These are phyloP conservation scores for Myxozyma melibiosi DNA, from an alignment of 805 yeast species.

Conservation along the genomic window DNA sequence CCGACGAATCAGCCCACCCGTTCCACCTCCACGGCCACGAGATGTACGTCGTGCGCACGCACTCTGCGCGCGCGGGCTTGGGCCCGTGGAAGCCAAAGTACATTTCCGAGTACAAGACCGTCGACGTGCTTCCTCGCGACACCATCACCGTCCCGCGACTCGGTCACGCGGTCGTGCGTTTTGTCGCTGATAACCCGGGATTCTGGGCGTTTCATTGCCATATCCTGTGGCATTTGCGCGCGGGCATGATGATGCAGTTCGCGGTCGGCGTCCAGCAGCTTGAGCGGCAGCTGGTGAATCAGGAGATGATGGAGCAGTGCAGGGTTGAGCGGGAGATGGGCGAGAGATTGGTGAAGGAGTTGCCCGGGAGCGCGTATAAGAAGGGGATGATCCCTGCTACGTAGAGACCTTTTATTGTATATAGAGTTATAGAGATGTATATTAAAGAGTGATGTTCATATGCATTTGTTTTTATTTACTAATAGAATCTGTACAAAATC, in stretches of 20 bases:
- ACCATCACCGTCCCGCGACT: slow-evolving; percentile 74
- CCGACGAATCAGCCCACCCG: slow-evolving; percentile 79
- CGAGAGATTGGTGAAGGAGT: slow-evolving; percentile 56
- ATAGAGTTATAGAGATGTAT: background rate
- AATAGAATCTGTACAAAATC: too few species aligned
- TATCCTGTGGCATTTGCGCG: slow-evolving; percentile 95
- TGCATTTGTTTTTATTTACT: background rate
- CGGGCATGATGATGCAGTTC: slow-evolving; percentile 81
- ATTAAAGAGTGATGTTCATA: background rate
- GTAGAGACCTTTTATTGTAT: background rate
- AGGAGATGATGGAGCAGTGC: slow-evolving; percentile 21
- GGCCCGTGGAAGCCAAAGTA: slow-evolving; percentile 21
- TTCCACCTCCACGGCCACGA: slow-evolving; percentile 78
- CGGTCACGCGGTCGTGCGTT: slow-evolving; percentile 82
- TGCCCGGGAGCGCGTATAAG: slow-evolving; percentile 49
- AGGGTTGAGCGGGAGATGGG: slow-evolving; percentile 38
- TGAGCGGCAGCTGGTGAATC: slow-evolving; percentile 48
- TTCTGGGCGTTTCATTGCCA: slow-evolving; percentile 99
- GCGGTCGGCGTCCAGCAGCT: slow-evolving; percentile 51
- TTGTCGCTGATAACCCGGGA: slow-evolving; percentile 94
- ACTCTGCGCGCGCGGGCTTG: slow-evolving; percentile 36
- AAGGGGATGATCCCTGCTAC: slow-evolving; percentile 13
- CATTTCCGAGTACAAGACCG: slow-evolving; percentile 49
- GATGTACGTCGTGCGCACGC: slow-evolving; percentile 62
- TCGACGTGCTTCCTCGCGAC: slow-evolving; percentile 81